phyloP scores from a whole-genome alignment of 2,329 filamentous ascomycete genomes.

The Aspergillus fumigatiaffinis region DNA sequence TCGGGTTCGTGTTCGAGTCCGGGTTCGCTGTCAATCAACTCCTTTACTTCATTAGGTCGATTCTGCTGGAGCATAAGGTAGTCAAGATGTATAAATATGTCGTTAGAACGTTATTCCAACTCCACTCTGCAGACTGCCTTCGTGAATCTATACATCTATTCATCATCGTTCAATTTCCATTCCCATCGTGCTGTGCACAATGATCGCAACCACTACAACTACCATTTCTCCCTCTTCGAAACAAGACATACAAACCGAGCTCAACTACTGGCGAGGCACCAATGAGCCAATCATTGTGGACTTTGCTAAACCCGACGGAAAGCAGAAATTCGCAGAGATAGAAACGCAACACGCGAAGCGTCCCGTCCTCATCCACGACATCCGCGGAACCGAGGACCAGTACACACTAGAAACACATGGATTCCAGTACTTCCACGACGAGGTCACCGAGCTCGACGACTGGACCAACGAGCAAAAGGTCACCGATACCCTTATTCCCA shows the following conservation, averaged over 20 bases:
- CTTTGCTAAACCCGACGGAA: neutral
- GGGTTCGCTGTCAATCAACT: no score
- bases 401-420: neutral
- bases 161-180: neutral
- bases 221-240: neutral
- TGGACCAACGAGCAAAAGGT: neutral
- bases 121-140: no score
- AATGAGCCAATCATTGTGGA: neutral
- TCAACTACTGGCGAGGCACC: neutral
- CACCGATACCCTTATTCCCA: neutral
- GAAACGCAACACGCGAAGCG: neutral
- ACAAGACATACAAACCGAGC: neutral
- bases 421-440: neutral
- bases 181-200: neutral
- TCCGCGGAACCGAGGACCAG: neutral
- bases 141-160: neutral
- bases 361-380: neutral
- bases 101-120: no score
- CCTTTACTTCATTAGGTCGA: no score
- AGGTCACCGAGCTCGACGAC: neutral
- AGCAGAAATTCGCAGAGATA: neutral
- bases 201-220: neutral
- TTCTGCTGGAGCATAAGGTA: no score
- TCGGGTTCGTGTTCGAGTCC: no score
- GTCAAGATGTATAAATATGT: no score